Base-by-base conservation (phyloP, 2,329 filamentous ascomycete species). In the Xylaria multiplex region DNA sequence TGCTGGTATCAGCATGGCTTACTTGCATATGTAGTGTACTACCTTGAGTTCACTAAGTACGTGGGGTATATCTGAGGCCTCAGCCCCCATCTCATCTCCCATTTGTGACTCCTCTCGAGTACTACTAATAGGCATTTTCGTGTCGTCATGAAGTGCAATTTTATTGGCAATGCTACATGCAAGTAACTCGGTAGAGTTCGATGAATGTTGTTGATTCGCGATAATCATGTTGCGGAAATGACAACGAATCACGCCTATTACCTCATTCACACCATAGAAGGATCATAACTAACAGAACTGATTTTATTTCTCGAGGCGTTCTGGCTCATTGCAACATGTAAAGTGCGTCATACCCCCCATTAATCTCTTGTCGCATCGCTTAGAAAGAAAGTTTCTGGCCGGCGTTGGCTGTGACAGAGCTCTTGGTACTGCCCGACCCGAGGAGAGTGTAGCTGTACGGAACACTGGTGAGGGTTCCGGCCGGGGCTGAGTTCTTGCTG, bases 401-500 rank as follows among this genome's bases (percentile, higher is more conserved):
- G 43, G 80, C 81, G 46, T 67, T 76, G 61, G 74, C 73, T 14
- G 73, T 71, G 58, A 86, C 81, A 19, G 80, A 76, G 50, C 72
- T 76, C 76, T 83, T 80, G 61, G 86, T 82, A 54, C 78, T 82
- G 37, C 68, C 76, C 3, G 82, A 81, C 2, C 84, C 85, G 55
- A 88, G 75, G n/a, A 84, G 78, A 40, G 76, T 79, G 77, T 89
- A 88, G 46, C 76, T 74, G 74, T 90, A 88, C 2, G 82, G 82
- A n/a, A 86, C 79, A 40, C 77, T 79, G 58, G 77, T 83, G 54
- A 88, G 78, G n/a, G 81, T 85, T 30, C 85, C 84, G 58, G 77
- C 73, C 7, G 81, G 81, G 5, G 85, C 87, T 40, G 79, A 76
- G 75, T 86, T 86, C 37, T 73, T 73, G 37, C 77, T 80, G 50